phyloP scores from a whole-genome alignment of 129 eudicot species.

The Pseudognaphalium luteoalbum region DNA sequence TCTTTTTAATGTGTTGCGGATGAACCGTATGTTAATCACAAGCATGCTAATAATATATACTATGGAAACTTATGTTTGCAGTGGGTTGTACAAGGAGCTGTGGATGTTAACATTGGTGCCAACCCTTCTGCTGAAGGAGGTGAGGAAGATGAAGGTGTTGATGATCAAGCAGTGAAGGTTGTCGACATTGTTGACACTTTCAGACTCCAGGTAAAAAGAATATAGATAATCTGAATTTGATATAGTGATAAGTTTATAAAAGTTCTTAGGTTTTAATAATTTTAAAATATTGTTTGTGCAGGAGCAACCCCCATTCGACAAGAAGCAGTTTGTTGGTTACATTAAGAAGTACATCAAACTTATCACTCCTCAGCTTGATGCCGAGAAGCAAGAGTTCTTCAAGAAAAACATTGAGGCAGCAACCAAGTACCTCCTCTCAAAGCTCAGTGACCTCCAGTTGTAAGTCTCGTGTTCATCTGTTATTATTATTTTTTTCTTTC shows the following conservation, averaged over 20 bases:
- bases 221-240: neutral
- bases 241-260: neutral
- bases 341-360: slow-evolving; percentile 67
- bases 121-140: slow-evolving; percentile 74
- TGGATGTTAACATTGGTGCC: slow-evolving; percentile 61
- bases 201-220: slow-evolving; percentile 61
- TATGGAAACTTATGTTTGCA: slow-evolving; percentile 7
- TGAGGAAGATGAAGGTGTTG: slow-evolving; percentile 59
- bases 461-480: slow-evolving; percentile 33
- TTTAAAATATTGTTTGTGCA: slow-evolving; percentile 19
- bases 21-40: neutral
- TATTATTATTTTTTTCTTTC: neutral
- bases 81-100: slow-evolving; percentile 77
- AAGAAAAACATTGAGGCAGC: slow-evolving; percentile 67
- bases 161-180: slow-evolving; percentile 68
- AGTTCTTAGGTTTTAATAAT: neutral
- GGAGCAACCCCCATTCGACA: slow-evolving; percentile 81
- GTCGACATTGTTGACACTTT: slow-evolving; percentile 82
- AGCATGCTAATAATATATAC: neutral
- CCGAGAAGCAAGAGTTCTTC: slow-evolving; percentile 48
- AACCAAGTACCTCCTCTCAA: slow-evolving; percentile 57
- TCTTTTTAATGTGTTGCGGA: neutral
- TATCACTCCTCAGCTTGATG: slow-evolving; percentile 53
- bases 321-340: slow-evolving; percentile 69
- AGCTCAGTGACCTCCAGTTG: slow-evolving; percentile 77